Base-by-base conservation (phyloP, 2,329 filamentous ascomycete species). In the Pseudogymnoascus sp. region DNA sequence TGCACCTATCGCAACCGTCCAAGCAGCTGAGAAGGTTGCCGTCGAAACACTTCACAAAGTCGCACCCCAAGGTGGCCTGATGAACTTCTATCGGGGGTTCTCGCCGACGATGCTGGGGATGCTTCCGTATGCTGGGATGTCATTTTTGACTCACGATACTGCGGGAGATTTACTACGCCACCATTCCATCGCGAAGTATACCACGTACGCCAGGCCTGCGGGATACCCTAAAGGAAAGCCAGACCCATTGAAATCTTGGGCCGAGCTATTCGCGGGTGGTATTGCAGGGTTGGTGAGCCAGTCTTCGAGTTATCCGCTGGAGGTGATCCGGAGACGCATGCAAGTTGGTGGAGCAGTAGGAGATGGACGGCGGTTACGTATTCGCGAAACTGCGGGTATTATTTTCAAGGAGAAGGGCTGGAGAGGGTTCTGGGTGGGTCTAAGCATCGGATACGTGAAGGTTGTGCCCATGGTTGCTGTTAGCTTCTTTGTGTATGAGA, bases 11-110 rank as follows among this genome's bases (percentile, higher is more conserved):
- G 64, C 71, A 61, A 79, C 4, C 70, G 76, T 3, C 7, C 75
- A 78, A 1, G 76, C 78, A 4, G 77, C 80, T 10, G 73, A 74
- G 11, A 68, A 75, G 1, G 73, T 77, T 1, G 71, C 76, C 11
- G 73, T 73, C 2, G 72, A 76, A 66, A 69, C 75, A 1, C 77
- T 85, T 0, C 79, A 82, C 22, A 77, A 79, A 8, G 78, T 82
- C 0, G 79, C 83, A 0, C 88, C 90, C 0, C 81, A 80, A 26
- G 82, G 82, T 10, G 93, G 93, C 3, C 74, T 98, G 0, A 77
- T 85, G 63, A 99, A 99, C 75, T 99, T 99, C 75, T 99, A 97
- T 77, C 87, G 95, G 59, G 95, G 95, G 60, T 99, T 99, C 75
- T 85, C 87, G 0, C 90, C 93, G 0, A 98, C 95, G 0, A 76